These are phyloP conservation scores for Sugiyamaella americana DNA, from an alignment of 805 yeast species.

Conservation along the genomic window DNA sequence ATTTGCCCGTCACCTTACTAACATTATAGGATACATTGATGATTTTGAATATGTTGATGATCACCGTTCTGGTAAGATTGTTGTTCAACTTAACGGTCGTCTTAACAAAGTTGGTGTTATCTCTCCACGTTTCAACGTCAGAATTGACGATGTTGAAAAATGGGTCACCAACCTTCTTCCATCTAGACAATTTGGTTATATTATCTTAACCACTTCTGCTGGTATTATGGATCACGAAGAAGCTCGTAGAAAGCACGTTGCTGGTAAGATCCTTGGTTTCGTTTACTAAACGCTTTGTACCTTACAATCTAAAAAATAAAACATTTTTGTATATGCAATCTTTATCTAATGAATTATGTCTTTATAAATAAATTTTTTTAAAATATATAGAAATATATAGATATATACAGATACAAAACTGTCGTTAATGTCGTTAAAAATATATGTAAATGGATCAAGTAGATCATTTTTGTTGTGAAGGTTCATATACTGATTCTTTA, in stretches of 20 bases:
- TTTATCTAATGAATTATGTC: no score
- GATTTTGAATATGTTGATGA: conserved; percentile 98
- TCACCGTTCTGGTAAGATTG: conserved; percentile 98
- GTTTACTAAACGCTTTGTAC: conserved; percentile 57
- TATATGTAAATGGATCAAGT: no score
- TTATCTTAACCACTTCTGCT: conserved; percentile 96
- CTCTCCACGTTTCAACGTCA: conserved; percentile 97
- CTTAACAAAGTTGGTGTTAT: conserved; percentile 98
- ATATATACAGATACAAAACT: no score
- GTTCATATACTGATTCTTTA: conserved; percentile 8
- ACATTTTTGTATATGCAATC: no score
- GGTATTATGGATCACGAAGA: conserved; percentile 99
- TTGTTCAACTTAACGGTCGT: conserved; percentile 95
- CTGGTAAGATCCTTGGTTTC: conserved; percentile 98
- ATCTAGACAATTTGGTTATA: conserved; percentile 98
- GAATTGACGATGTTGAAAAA: conserved; percentile 91
- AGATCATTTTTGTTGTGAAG: no score
- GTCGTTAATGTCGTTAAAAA: no score
- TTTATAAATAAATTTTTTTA: no score
- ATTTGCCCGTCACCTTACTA: no score
- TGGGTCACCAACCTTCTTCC: conserved; percentile 98
- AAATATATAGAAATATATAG: no score
- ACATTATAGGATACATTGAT: conserved; percentile 69
- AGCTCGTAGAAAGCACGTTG: conserved; percentile 99
- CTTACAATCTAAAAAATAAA: not conserved